Percentiles rank a stretch among this genome's conserved stretches.
phyloP scores from a whole-genome alignment of 2,329 filamentous ascomycete species.

The Monascus ruber region DNA sequence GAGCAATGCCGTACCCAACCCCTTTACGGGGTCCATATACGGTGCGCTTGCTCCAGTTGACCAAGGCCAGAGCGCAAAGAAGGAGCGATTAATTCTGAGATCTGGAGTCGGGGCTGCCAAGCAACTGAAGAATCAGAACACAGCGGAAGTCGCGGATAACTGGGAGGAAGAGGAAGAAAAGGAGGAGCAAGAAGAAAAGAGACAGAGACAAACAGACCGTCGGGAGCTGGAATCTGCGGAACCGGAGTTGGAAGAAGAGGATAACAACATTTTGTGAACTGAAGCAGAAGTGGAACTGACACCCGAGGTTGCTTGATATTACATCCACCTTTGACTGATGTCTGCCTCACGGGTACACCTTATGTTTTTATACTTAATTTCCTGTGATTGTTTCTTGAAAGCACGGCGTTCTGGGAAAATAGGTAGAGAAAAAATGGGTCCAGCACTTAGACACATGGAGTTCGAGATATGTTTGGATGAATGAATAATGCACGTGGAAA shows the following conservation, averaged over 20 bases:
- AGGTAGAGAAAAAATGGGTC: too few relatives aligned
- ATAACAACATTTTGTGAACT: neutral
- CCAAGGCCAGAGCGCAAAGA: slow-evolving; percentile 10
- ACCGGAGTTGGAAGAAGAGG: neutral
- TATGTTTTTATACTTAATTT: too few relatives aligned
- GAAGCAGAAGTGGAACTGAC: neutral
- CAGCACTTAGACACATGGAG: too few relatives aligned
- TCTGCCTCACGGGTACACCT: too few relatives aligned
- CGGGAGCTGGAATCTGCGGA: neutral
- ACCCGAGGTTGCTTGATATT: too few relatives aligned
- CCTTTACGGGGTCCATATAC: slow-evolving; percentile 19
- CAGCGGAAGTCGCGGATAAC: slow-evolving; percentile 30
- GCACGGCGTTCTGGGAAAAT: too few relatives aligned
- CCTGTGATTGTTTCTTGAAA: too few relatives aligned
- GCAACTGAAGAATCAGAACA: slow-evolving; percentile 12
- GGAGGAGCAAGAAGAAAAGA: slow-evolving; percentile 25
- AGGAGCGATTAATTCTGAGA: slow-evolving; percentile 23
- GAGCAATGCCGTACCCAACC: slow-evolving; percentile 5
- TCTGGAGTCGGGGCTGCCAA: slow-evolving; percentile 24
- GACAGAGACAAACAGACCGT: slow-evolving; percentile 3
- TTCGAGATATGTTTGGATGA: neutral
- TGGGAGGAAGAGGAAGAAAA: slow-evolving; percentile 37
- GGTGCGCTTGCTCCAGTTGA: slow-evolving; percentile 18
- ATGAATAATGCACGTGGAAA: neutral
- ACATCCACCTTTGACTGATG: too few relatives aligned